These are phyloP conservation scores for Fagopyrum tataricum DNA, from an alignment of 148 eudicot genomes.

Conservation along the genomic window DNA sequence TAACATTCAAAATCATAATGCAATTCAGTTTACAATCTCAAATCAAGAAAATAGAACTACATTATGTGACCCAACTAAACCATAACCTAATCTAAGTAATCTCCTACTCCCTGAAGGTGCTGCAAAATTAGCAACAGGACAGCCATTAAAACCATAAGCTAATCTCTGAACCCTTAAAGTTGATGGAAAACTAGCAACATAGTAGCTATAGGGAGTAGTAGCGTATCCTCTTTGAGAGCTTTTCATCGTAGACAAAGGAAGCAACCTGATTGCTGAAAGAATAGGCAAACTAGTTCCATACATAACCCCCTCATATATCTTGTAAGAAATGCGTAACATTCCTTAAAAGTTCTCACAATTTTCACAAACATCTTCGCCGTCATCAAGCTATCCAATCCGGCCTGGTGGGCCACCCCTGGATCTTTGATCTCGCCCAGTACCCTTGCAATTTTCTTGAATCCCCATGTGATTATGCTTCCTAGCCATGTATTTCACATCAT, in stretches of 20 bases:
- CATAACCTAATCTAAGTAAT: too few species aligned
- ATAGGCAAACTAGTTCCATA: background rate
- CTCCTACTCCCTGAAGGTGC: too few species aligned
- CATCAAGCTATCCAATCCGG: background rate
- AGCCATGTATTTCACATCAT: constrained; percentile 2
- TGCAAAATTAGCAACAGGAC: too few species aligned
- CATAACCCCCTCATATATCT: background rate
- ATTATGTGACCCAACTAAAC: too few species aligned
- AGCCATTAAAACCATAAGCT: background rate
- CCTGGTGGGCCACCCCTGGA: constrained; percentile 1
- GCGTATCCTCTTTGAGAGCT: too few species aligned
- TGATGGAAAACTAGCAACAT: too few species aligned
- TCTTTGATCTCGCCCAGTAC: background rate
- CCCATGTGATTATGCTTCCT: background rate
- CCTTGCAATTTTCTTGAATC: background rate
- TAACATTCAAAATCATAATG: too few species aligned
- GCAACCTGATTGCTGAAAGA: background rate
- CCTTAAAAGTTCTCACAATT: background rate
- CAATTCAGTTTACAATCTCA: too few species aligned
- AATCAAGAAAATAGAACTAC: too few species aligned
- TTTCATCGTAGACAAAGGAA: too few species aligned
- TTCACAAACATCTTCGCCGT: background rate
- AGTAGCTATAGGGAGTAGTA: too few species aligned
- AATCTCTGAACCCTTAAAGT: too few species aligned
- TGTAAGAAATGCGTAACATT: background rate